Conservation (phyloP, 495 filamentous ascomycete species). For the Hypomontagnella monticulosa region DNA sequence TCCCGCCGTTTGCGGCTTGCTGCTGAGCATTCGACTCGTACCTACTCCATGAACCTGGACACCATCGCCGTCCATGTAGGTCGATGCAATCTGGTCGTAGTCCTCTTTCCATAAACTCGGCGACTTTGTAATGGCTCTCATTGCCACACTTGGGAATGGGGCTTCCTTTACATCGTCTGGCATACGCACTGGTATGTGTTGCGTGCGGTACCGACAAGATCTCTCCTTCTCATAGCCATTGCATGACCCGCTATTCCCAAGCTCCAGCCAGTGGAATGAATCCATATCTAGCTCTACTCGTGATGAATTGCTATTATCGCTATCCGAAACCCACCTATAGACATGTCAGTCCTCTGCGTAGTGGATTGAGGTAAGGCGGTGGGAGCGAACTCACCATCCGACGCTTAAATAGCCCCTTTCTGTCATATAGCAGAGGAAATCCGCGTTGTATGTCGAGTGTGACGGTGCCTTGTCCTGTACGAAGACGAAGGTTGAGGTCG, state of each 20-base stretch:
- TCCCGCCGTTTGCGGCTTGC: not conserved
- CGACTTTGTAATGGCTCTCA: not conserved
- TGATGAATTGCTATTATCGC: not conserved
- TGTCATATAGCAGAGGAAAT: conserved; percentile 6
- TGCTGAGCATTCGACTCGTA: not conserved
- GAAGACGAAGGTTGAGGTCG: not conserved
- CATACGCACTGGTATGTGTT: not conserved
- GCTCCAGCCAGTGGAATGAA: conserved; percentile 12
- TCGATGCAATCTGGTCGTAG: not conserved
- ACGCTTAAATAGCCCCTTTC: conserved; percentile 4
- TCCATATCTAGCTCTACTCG: not conserved
- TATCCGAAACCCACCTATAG: not conserved
- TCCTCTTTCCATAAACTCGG: not conserved
- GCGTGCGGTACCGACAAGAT: not conserved
- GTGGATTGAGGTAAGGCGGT: not conserved
- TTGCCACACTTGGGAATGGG: not conserved
- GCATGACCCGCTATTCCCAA: conserved; percentile 1
- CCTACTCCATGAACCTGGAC: not conserved
- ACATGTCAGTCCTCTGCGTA: too few relatives aligned
- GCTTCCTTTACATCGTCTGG: not conserved
- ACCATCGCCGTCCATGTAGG: not conserved
- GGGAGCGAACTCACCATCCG: conserved; percentile 2
- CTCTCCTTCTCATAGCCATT: conserved; percentile 2
- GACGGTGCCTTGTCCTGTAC: not conserved
- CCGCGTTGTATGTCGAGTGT: not conserved